Base-by-base conservation (phyloP, 495 filamentous ascomycete genomes). In the Parmelia sp. region DNA sequence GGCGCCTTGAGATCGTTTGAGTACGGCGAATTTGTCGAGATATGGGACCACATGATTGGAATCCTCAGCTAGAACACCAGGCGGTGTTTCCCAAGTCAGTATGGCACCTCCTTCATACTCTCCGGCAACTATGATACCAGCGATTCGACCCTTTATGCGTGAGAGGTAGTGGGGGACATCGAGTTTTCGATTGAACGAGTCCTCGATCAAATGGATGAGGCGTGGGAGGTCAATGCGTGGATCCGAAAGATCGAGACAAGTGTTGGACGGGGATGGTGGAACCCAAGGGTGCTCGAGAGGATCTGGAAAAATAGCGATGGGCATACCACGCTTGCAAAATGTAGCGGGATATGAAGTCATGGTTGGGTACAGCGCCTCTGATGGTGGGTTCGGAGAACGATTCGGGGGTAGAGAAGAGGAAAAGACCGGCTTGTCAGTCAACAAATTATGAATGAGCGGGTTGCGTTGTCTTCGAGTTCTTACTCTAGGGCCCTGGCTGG, bases 81-180 rank as follows among this genome's bases (percentile, higher is more conserved):
- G 85, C 0, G 92, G 90, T 37, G 80, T 77, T 79, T 99, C 94
- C 94, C 94, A 99, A 2, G 94, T 99, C 23, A 97, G 77, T 40
- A 99, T 85, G 12, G 94, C 94, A 2, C 90, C 94, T 58, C 94
- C 94, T 79, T 97, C 94, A 72, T 99, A 99, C 66, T 96, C 89
- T 5, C 94, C 94, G 0, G 94, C 95, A 61, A 99, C 87, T 61
- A 99, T 96, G 60, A 97, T 74, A 5, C 92, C 95, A 7, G 94
- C 94, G 0, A 96, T 80, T 19, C 87, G 86, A 36, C 85, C 82
- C 33, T 89, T 81, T 47, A 96, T 84, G 39, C 94, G 87, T 23
- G 79, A 73, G 0, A 97, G 79, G 70, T 97, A 99, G 71, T 92
- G 84, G 25, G 86, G 75, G 0, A 90, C 83, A 71, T 99, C 89